A percentile compares a stretch with the other conserved stretches of the same genome.
Evolutionary conservation across 192 early-diverging fungal genomes (phyloP).

Genomic region (Lunasporangiospora selenospora): DNA sequence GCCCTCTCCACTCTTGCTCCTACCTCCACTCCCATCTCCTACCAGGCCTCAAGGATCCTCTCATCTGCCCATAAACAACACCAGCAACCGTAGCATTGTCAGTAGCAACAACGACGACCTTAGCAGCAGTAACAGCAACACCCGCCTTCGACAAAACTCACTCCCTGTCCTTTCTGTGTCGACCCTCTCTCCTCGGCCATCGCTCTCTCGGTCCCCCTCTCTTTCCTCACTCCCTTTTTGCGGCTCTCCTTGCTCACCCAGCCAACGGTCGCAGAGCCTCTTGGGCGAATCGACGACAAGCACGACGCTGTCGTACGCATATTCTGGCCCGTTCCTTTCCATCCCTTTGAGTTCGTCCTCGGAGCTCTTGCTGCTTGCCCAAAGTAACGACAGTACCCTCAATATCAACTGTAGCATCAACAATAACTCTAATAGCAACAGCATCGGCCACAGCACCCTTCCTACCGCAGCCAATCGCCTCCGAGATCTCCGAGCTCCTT

Average conservation of each 20-base stretch:
- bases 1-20: not conserved
- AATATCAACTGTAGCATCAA: too few species aligned
- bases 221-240: constrained; percentile 3
- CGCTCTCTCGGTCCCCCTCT: constrained; percentile 1
- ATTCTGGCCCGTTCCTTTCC: constrained; percentile 21
- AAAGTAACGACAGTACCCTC: too few species aligned
- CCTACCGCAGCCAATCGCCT: constrained; percentile 8
- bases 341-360: not conserved
- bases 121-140: not conserved
- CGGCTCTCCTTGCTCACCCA: constrained; percentile 5
- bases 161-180: not conserved
- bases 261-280: not conserved
- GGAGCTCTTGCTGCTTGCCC: not conserved
- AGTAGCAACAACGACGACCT: not conserved
- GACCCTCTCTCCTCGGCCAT: not conserved
- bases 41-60: too few species aligned
- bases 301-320: constrained; percentile 26
- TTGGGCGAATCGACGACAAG: constrained; percentile 17
- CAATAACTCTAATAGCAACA: too few species aligned
- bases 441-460: too few species aligned
- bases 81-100: not conserved
- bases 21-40: too few species aligned
- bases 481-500: constrained; percentile 12
- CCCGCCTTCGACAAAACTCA: constrained; percentile 2
- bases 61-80: not conserved